Percentiles rank a stretch among this genome's conserved stretches.
Conservation (phyloP, 495 filamentous ascomycete genomes). For the Jackrogersella minutella region DNA sequence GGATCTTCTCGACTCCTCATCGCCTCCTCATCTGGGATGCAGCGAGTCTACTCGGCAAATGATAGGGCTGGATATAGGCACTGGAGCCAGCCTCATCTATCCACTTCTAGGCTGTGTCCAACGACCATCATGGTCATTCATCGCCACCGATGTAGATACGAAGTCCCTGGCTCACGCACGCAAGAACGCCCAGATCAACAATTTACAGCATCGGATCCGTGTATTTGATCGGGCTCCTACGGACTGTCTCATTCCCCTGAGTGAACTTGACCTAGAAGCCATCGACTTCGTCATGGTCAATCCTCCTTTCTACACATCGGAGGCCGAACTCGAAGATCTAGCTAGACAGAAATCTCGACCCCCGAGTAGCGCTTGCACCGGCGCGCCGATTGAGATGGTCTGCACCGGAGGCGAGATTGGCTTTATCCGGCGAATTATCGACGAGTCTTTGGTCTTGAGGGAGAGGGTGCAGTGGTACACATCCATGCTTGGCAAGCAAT, state of each 20-base stretch:
- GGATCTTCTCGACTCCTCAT: constrained; percentile 79
- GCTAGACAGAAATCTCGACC: constrained; percentile 70
- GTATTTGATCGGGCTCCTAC: constrained; percentile 62
- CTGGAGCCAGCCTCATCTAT: constrained; percentile 90
- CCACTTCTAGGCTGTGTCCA: constrained; percentile 79
- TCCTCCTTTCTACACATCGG: constrained; percentile 88
- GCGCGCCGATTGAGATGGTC: constrained; percentile 86
- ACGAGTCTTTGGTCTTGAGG: constrained; percentile 70
- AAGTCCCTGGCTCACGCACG: constrained; percentile 71
- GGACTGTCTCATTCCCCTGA: constrained; percentile 68
- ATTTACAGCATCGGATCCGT: constrained; percentile 68
- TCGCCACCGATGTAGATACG: constrained; percentile 85
- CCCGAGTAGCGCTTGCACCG: constrained; percentile 83
- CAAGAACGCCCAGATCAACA: constrained; percentile 69
- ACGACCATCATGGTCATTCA: constrained; percentile 73
- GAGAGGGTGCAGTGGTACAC: constrained; percentile 84
- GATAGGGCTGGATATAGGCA: constrained; percentile 87
- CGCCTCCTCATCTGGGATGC: constrained; percentile 58
- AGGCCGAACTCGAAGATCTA: constrained; percentile 69
- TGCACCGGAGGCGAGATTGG: constrained; percentile 82
- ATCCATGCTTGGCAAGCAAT: constrained; percentile 86
- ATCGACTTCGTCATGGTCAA: constrained; percentile 95
- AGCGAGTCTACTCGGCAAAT: constrained; percentile 55
- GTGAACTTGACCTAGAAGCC: constrained; percentile 59
- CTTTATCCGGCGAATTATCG: constrained; percentile 78